A percentile compares a stretch with the other conserved stretches of the same genome.
Conservation (phyloP, 805 yeast species). For the Tanozyma kutaoensis region DNA sequence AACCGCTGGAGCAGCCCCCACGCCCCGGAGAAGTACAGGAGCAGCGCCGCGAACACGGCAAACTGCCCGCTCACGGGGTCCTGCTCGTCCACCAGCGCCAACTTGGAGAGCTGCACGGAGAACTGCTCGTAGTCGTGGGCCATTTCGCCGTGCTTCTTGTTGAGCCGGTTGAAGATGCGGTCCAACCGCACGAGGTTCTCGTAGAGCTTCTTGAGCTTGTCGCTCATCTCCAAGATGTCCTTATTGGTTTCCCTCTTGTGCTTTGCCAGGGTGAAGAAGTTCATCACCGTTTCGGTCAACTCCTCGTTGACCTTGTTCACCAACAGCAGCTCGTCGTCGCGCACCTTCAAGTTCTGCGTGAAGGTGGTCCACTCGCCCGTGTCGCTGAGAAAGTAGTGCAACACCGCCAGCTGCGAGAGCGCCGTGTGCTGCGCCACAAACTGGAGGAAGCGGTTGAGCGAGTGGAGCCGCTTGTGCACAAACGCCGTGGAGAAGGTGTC, state of each 20-base stretch:
- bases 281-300: slow-evolving; percentile 83
- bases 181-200: slow-evolving; percentile 75
- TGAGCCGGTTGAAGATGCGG: slow-evolving; percentile 58
- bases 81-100: slow-evolving; percentile 42
- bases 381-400: slow-evolving; percentile 56
- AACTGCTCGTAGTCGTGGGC: slow-evolving; percentile 63
- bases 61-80: slow-evolving; percentile 10
- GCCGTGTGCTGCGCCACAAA: slow-evolving; percentile 66
- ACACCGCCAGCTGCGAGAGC: slow-evolving; percentile 54
- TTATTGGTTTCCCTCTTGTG: slow-evolving; percentile 68
- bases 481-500: slow-evolving; percentile 81
- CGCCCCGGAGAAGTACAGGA: slow-evolving; percentile 23
- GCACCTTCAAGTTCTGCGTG: slow-evolving; percentile 37
- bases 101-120: slow-evolving; percentile 51
- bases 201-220: slow-evolving; percentile 70
- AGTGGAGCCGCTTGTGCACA: slow-evolving; percentile 69
- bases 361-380: slow-evolving; percentile 64
- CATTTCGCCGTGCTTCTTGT: slow-evolving; percentile 60
- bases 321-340: slow-evolving; percentile 5
- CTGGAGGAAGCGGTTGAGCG: slow-evolving; percentile 62
- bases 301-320: slow-evolving; percentile 46
- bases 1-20: slow-evolving; percentile 29
- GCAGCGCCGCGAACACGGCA: slow-evolving; percentile 21
- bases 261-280: slow-evolving; percentile 68
- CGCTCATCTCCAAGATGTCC: slow-evolving; percentile 47